phyloP scores from a whole-genome alignment of 2,329 filamentous ascomycete genomes.

The Parasarocladium wereldwijsianum region DNA sequence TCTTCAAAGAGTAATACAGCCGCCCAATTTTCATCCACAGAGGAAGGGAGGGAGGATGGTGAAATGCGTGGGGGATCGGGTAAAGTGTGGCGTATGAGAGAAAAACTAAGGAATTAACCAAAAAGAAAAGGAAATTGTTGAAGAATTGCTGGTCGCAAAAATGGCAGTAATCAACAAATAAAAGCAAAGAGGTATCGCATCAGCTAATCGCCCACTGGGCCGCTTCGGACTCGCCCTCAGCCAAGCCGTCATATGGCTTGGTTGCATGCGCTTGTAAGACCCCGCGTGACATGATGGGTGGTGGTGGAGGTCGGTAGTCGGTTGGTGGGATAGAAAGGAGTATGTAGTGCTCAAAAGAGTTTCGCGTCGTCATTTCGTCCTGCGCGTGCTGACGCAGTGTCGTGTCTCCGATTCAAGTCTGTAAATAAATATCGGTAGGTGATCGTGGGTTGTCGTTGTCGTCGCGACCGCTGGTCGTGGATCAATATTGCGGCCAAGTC shows the following conservation, averaged over 20 bases:
- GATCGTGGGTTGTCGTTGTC: neutral
- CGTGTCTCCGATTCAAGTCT: neutral
- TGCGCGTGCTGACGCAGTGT: no score
- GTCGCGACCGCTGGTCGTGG: neutral
- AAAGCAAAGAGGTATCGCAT: slow-evolving; percentile 5
- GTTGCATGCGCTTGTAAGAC: no score
- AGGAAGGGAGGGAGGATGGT: neutral
- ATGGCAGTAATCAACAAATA: neutral
- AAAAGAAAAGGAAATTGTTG: neutral
- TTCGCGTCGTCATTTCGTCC: no score
- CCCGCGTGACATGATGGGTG: no score
- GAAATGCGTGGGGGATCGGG: no score
- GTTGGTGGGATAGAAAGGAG: no score
- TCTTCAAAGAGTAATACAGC: slow-evolving; percentile 1
- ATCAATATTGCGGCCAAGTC: no score
- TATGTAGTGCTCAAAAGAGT: no score
- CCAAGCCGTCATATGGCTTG: no score
- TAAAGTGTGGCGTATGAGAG: no score
- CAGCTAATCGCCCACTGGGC: slow-evolving; percentile 3
- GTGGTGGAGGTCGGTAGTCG: no score
- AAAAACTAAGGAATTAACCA: no score
- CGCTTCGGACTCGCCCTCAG: neutral
- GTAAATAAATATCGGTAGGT: neutral
- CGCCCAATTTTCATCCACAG: neutral
- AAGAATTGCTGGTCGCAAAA: neutral